Percentiles rank a stretch among this genome's conserved stretches.
These are phyloP conservation scores for Trichoderma sp. DNA, from an alignment of 2,329 filamentous ascomycete genomes.

Conservation along the genomic window DNA sequence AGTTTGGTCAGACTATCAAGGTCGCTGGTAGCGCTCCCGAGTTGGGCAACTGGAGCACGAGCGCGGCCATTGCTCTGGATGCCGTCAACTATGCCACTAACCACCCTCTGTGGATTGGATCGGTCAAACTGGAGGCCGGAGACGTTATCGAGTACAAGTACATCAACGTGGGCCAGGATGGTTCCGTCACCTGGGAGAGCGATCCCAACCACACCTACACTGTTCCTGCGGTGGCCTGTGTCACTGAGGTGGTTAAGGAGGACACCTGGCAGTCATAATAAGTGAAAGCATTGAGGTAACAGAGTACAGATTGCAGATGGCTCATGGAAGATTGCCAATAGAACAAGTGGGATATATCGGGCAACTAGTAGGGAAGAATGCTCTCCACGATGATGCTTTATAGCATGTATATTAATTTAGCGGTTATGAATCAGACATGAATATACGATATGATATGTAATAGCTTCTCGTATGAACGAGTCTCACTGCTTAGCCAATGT, in stretches of 20 bases:
- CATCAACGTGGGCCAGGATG: slow-evolving; percentile 56
- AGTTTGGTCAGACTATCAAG: slow-evolving; percentile 63
- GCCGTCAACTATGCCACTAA: slow-evolving; percentile 56
- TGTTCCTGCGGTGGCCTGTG: slow-evolving; percentile 33
- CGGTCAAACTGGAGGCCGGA: slow-evolving; percentile 55
- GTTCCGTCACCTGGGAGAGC: slow-evolving; percentile 61
- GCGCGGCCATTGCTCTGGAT: slow-evolving; percentile 54
- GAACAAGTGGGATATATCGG: background rate
- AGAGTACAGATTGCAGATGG: background rate
- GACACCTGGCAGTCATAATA: slow-evolving; percentile 33
- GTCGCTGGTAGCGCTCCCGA: slow-evolving; percentile 57
- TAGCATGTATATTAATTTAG: slow-evolving; percentile 7
- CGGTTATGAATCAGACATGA: slow-evolving; percentile 6
- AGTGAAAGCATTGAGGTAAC: background rate
- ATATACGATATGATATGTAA: background rate
- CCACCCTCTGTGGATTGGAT: slow-evolving; percentile 61
- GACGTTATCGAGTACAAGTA: slow-evolving; percentile 63
- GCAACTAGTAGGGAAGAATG: background rate
- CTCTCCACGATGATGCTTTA: background rate
- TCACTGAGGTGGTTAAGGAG: slow-evolving; percentile 28
- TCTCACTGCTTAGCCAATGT: background rate
- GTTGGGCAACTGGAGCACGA: slow-evolving; percentile 62
- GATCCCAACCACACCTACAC: slow-evolving; percentile 50
- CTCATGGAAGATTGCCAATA: background rate
- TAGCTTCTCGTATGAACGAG: background rate